A percentile compares a stretch with the other conserved stretches of the same genome.
Evolutionary conservation across 1,284 basidiomycete genomes (phyloP).

Genomic region (Anthracocystis panici-leucophaei): DNA sequence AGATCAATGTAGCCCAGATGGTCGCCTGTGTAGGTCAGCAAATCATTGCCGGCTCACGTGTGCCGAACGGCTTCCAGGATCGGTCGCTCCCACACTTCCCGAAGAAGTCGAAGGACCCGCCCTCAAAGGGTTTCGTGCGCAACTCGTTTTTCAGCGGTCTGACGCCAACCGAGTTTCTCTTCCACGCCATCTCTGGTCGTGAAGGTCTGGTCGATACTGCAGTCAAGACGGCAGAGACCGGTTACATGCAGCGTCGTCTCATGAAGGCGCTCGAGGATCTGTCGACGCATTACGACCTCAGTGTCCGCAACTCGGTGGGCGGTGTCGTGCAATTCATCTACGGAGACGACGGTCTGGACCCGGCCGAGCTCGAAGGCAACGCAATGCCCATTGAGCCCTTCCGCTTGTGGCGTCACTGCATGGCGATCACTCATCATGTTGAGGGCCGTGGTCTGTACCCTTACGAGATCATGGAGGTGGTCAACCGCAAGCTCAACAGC

Average conservation of each 20-base stretch:
- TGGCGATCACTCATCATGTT: constrained; percentile 74
- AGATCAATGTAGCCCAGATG: constrained; percentile 99
- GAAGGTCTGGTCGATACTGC: constrained; percentile 99
- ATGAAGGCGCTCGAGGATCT: constrained; percentile 99
- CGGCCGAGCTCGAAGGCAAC: constrained; percentile 93
- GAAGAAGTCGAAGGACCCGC: constrained; percentile 96
- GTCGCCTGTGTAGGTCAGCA: constrained; percentile 99
- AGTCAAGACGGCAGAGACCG: constrained; percentile 99
- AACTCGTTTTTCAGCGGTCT: constrained; percentile 95
- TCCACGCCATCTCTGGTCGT: constrained; percentile 98
- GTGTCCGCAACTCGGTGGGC: constrained; percentile 94
- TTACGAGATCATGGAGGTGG: constrained; percentile 84
- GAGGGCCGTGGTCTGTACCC: constrained; percentile 79
- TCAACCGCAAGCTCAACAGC: constrained; percentile 76
- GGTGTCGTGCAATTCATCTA: constrained; percentile 98
- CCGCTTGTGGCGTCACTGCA: constrained; percentile 88
- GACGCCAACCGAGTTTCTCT: constrained; percentile 95
- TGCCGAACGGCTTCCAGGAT: constrained; percentile 99
- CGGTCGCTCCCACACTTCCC: constrained; percentile 97
- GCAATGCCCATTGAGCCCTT: constrained; percentile 78
- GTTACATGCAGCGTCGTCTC: constrained; percentile 97
- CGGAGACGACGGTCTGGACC: constrained; percentile 97
- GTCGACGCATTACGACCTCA: constrained; percentile 94
- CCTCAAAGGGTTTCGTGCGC: constrained; percentile 96
- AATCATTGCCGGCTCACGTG: constrained; percentile 97